Evolutionary conservation across 495 filamentous ascomycete species (phyloP).

Genomic region (Letharia lupina): DNA sequence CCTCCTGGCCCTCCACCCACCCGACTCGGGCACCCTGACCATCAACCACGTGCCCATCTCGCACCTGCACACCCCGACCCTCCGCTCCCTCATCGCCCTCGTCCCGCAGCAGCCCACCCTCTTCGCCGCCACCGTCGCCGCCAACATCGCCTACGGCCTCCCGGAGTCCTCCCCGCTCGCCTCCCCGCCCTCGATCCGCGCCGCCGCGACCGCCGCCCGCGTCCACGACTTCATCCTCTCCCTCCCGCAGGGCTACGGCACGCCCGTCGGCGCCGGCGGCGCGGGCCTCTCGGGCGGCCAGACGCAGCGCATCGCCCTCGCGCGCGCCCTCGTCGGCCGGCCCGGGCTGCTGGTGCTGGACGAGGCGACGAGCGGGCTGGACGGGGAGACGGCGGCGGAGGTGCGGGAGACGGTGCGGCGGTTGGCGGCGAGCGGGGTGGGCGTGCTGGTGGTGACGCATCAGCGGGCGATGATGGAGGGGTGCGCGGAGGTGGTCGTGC

Average conservation of each 20-base stretch:
- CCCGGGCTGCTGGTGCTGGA: slow-evolving; percentile 73
- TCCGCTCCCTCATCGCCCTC: slow-evolving; percentile 62
- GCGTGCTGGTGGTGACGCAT: slow-evolving; percentile 69
- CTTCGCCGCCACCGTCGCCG: slow-evolving; percentile 61
- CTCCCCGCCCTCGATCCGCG: slow-evolving; percentile 35
- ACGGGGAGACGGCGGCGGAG: slow-evolving; percentile 56
- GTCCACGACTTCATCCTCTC: slow-evolving; percentile 73
- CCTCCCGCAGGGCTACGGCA: slow-evolving; percentile 67
- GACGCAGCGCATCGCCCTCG: slow-evolving; percentile 72
- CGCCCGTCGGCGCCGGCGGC: slow-evolving; percentile 70
- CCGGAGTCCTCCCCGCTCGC: slow-evolving; percentile 34
- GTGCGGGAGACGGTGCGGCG: slow-evolving; percentile 55
- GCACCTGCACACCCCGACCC: slow-evolving; percentile 48
- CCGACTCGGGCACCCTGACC: slow-evolving; percentile 40
- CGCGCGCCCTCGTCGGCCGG: slow-evolving; percentile 62
- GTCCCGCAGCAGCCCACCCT: slow-evolving; percentile 74
- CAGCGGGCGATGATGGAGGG: slow-evolving; percentile 73
- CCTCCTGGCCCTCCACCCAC: slow-evolving; percentile 57
- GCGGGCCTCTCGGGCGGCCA: slow-evolving; percentile 73
- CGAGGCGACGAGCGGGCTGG: slow-evolving; percentile 78
- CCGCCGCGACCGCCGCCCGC: slow-evolving; percentile 58
- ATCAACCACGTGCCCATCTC: slow-evolving; percentile 49
- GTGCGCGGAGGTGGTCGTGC: slow-evolving; percentile 58
- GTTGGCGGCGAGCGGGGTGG: slow-evolving; percentile 40
- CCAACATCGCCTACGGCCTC: slow-evolving; percentile 78